Conservation (phyloP, 345 rosid genomes). For the Bruguiera gymnorhiza region DNA sequence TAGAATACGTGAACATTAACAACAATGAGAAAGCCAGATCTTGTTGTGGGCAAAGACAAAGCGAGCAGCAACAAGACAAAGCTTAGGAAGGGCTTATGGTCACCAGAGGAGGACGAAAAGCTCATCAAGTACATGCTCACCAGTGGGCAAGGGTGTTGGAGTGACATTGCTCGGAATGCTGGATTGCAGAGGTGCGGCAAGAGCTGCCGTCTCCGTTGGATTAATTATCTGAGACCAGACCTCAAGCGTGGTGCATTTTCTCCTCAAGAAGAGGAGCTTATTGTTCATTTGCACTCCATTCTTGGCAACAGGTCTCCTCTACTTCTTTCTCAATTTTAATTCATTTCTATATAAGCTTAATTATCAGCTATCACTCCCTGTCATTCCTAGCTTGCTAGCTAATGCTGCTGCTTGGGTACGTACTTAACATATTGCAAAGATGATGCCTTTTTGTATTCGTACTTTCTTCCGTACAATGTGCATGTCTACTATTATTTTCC, state of each 20-base stretch:
- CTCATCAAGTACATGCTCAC: conserved; percentile 64
- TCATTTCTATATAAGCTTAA: background rate
- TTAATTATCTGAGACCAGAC: conserved; percentile 75
- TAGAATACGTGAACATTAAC: no score
- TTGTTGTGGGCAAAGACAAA: conserved; percentile 22
- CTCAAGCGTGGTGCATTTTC: conserved; percentile 79
- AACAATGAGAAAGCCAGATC: conserved; percentile 23
- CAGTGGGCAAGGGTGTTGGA: conserved; percentile 89
- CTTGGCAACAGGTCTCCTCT: conserved; percentile 65
- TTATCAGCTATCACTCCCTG: no score
- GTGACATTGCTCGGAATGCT: conserved; percentile 73
- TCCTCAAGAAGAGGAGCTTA: conserved; percentile 71
- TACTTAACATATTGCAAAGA: no score
- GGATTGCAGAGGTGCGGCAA: conserved; percentile 77
- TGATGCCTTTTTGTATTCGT: no score
- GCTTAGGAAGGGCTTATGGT: conserved; percentile 78
- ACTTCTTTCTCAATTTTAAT: background rate
- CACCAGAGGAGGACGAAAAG: conserved; percentile 83
- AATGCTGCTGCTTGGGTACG: no score
- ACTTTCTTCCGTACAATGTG: no score
- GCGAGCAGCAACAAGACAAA: conserved; percentile 28
- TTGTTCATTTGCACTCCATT: conserved; percentile 65
- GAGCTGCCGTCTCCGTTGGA: conserved; percentile 89
- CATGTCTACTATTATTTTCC: no score
- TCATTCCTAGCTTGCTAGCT: no score